Evolutionary conservation across 2,329 filamentous ascomycete genomes (phyloP).

Genomic region (Pyrenophora graminea): DNA sequence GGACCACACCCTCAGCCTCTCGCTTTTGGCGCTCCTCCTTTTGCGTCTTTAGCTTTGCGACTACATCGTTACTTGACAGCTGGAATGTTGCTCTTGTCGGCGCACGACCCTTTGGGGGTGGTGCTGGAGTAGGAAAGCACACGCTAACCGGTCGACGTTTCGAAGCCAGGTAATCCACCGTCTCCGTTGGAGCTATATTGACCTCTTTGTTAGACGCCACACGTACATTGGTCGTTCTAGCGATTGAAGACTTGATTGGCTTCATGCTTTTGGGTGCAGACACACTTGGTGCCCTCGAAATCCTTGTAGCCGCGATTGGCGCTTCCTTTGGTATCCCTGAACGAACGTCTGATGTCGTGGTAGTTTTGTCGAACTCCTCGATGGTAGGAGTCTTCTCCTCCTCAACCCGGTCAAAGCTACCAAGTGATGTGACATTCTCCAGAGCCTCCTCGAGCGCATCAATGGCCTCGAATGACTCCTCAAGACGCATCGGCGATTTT

Average conservation of each 20-base stretch:
- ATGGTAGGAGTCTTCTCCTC: slow-evolving; percentile 38
- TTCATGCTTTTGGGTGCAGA: slow-evolving; percentile 37
- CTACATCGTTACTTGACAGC: slow-evolving; percentile 58
- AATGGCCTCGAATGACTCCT: slow-evolving; percentile 56
- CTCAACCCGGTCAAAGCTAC: slow-evolving; percentile 38
- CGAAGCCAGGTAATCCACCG: slow-evolving; percentile 47
- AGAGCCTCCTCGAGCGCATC: slow-evolving; percentile 58
- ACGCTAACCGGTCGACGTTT: slow-evolving; percentile 54
- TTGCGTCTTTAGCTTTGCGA: slow-evolving; percentile 58
- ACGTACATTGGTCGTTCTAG: slow-evolving; percentile 36
- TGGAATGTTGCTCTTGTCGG: slow-evolving; percentile 57
- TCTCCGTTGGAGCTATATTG: slow-evolving; percentile 30
- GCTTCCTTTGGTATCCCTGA: slow-evolving; percentile 16
- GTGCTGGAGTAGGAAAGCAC: slow-evolving; percentile 53
- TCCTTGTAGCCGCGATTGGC: slow-evolving; percentile 16
- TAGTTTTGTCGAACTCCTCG: slow-evolving; percentile 13
- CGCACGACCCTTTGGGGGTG: slow-evolving; percentile 54
- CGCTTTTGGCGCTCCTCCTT: slow-evolving; percentile 54
- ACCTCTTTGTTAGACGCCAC: slow-evolving; percentile 26
- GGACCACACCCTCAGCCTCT: slow-evolving; percentile 45
- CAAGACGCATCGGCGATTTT: slow-evolving; percentile 43
- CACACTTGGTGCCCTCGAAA: slow-evolving; percentile 35
- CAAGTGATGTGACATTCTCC: slow-evolving; percentile 51
- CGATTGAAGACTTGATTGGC: slow-evolving; percentile 27
- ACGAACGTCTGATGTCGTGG: slow-evolving; percentile 7